Conservation (phyloP, 352 stramenopile genomes). For the Phytophthora pistaciae region DNA sequence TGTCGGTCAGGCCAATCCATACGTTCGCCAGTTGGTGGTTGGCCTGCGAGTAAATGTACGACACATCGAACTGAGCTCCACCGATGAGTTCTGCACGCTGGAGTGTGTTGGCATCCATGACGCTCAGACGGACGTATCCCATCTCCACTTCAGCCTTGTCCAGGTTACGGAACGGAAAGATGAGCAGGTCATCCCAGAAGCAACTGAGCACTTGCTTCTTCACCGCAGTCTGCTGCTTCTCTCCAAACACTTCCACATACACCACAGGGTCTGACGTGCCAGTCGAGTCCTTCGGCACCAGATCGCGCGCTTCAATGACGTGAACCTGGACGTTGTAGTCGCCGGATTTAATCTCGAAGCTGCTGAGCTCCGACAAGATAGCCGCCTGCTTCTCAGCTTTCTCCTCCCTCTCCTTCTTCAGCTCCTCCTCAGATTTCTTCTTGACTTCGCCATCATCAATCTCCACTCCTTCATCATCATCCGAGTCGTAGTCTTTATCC, state of each 20-base stretch:
- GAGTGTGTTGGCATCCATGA: slow-evolving; percentile 90
- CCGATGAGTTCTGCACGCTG: slow-evolving; percentile 92
- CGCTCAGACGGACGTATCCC: slow-evolving; percentile 79
- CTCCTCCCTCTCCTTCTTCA: slow-evolving; percentile 79
- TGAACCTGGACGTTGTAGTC: slow-evolving; percentile 93
- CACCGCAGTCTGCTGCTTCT: slow-evolving; percentile 85
- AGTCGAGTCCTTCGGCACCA: slow-evolving; percentile 89
- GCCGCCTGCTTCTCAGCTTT: slow-evolving; percentile 79
- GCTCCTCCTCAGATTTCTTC: slow-evolving; percentile 71
- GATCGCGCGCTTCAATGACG: slow-evolving; percentile 90
- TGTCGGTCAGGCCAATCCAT: slow-evolving; percentile 93
- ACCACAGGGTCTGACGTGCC: slow-evolving; percentile 93
- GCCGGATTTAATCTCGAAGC: slow-evolving; percentile 87
- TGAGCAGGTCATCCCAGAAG: slow-evolving; percentile 88
- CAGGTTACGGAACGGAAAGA: slow-evolving; percentile 80
- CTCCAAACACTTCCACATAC: slow-evolving; percentile 88
- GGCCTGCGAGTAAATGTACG: slow-evolving; percentile 87
- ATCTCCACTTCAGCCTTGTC: slow-evolving; percentile 89
- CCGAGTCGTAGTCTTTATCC: slow-evolving; percentile 79
- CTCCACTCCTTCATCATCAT: slow-evolving; percentile 69
- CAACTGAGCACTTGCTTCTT: slow-evolving; percentile 91
- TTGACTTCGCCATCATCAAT: slow-evolving; percentile 61
- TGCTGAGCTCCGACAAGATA: slow-evolving; percentile 78
- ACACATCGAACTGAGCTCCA: slow-evolving; percentile 86
- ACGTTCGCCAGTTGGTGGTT: slow-evolving; percentile 92